Base-by-base conservation (phyloP, 2,329 filamentous ascomycete species). In the Pleomassaria siparia region DNA sequence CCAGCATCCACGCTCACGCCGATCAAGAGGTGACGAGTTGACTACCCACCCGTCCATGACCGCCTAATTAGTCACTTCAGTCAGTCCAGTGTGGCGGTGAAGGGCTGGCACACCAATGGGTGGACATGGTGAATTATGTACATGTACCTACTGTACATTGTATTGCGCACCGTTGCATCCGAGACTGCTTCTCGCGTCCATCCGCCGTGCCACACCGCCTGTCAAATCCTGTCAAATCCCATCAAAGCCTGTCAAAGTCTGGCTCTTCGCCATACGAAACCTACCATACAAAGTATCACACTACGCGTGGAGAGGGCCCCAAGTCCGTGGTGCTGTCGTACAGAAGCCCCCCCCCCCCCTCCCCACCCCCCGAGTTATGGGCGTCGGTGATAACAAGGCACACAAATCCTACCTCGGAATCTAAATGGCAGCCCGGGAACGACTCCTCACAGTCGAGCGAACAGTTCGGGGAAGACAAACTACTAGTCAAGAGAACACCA, bases 201-300 rank as follows among this genome's bases (percentile, higher is more conserved):
- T 32, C 56, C 60, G 58, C 59, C 59, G 60, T 55, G 56, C 58
- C 60, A 57, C 40, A 43, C 63, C 60, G 54, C n/a, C n/a, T n/a
- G n/a, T n/a, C n/a, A n/a, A n/a, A n/a, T n/a, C 46, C 61, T 68
- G 59, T 67, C 64, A 69, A 54, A 55, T 26, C 43, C 55, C 56
- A 53, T 62, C 64, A 56, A n/a, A n/a, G n/a, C n/a, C n/a, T n/a
- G n/a, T n/a, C n/a, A n/a, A n/a, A n/a, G n/a, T n/a, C n/a, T n/a
- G n/a, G n/a, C n/a, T n/a, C n/a, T n/a, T n/a, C n/a, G n/a, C n/a
- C n/a, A n/a, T n/a, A n/a, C n/a, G n/a, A n/a, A n/a, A n/a, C n/a
- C n/a, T n/a, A n/a, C n/a, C n/a, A n/a, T n/a, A n/a, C n/a, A n/a
- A n/a, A n/a, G n/a, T n/a, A n/a, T n/a, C n/a, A n/a, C n/a, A 43